Conservation (phyloP, 1,139 yeast genomes). For the Taphrina flavorubra region DNA sequence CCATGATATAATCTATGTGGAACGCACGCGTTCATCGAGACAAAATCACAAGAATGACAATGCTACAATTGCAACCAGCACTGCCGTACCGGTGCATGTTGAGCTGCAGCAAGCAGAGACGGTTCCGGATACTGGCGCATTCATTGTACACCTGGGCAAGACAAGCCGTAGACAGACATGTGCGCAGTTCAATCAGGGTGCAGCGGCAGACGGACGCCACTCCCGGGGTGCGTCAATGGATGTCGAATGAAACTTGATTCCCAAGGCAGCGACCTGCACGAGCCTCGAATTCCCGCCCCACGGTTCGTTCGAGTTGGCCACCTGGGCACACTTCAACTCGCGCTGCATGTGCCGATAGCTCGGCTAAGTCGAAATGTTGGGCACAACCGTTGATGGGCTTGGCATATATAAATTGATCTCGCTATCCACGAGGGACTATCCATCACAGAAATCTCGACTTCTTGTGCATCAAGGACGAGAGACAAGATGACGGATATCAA, state of each 20-base stretch:
- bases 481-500: conserved; percentile 35
- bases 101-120: no score
- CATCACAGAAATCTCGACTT: not conserved
- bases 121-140: no score
- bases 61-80: no score
- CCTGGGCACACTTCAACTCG: conserved; percentile 6
- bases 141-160: no score
- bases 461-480: not conserved
- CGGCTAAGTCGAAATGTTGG: conserved; percentile 29
- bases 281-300: conserved; percentile 1
- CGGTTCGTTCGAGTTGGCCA: conserved; percentile 4
- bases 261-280: conserved; percentile 1
- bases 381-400: not conserved
- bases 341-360: conserved; percentile 18
- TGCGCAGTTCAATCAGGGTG: no score
- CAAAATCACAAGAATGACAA: no score
- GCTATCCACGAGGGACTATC: not conserved
- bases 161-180: no score
- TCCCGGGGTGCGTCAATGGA: not conserved
- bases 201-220: not conserved
- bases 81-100: no score
- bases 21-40: no score
- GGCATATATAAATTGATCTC: conserved; percentile 12
- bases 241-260: not conserved
- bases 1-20: no score